phyloP scores from a whole-genome alignment of 495 filamentous ascomycete genomes.

The Darksidea phi region DNA sequence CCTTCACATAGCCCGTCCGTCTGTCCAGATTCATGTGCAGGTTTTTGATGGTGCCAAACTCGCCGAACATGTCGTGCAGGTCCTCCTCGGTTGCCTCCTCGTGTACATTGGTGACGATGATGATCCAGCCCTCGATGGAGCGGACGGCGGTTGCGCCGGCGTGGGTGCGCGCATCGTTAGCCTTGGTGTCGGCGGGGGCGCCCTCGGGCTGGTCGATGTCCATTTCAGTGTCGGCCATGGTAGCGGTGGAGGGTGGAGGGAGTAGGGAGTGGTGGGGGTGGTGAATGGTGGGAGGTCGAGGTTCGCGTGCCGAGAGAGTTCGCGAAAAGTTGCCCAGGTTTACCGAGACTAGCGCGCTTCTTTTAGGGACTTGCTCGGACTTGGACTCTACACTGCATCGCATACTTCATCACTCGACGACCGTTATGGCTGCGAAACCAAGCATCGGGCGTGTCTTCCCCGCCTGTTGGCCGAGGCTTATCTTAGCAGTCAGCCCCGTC shows the following conservation, averaged over 20 bases:
- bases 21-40: conserved; percentile 92
- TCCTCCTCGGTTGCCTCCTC: conserved; percentile 98
- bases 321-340: no score
- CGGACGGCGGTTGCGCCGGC: conserved; percentile 86
- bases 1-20: conserved; percentile 97
- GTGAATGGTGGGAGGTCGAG: not conserved
- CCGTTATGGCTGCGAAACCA: no score
- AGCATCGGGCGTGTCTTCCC: no score
- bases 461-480: no score
- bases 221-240: conserved; percentile 61
- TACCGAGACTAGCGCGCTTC: no score
- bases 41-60: conserved; percentile 97
- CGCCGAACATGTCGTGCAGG: conserved; percentile 87
- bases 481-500: no score
- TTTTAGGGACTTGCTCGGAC: no score
- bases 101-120: conserved; percentile 94
- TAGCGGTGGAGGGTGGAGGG: not conserved
- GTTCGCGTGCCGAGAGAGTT: not conserved
- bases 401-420: no score
- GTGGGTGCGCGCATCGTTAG: conserved; percentile 65
- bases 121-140: conserved; percentile 98
- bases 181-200: conserved; percentile 48
- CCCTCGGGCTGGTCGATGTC: conserved; percentile 60
- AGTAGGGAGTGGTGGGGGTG: not conserved
- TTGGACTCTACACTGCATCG: no score